Evolutionary conservation across 2,329 filamentous ascomycete species (phyloP), one percentile per base, ranked within the genome.

Genomic region (Pyrenochaeta sp.): DNA sequence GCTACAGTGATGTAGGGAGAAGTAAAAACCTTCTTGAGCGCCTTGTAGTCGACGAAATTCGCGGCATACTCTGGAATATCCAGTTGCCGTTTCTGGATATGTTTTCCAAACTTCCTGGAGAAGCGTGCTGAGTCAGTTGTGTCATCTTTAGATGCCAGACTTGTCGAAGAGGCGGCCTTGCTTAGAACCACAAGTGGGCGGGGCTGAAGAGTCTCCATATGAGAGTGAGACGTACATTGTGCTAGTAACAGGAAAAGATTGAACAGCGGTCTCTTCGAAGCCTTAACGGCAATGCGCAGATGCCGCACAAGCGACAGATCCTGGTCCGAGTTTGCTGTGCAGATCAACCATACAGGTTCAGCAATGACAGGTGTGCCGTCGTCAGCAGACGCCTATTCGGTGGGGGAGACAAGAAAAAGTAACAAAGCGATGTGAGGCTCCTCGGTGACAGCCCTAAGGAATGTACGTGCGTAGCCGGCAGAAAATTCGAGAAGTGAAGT

Each of bases 31-130:
- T 98, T 98, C 81, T 99, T 99, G 70, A 99, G 85, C 59, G 93
- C 93, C 83, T 99, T 99, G 84, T 99, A 99, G 81, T 99, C 97
- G 71, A 98, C 93, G 77, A 99, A 99, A 81, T 93, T 97, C 65
- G 94, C 93, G 62, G 95, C 94, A 90, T 99, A 99, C 86, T 99
- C 95, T 59, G 95, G 95, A 59, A 99, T 93, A 79, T 99, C 95
- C 74, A 99, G 91, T 86, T 99, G 95, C 78, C 93, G 90, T 84
- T 97, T 97, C 84, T 98, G 95, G 69, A 99, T 97, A 78, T 97
- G 92, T 85, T 99, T 99, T 80, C 95, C 95, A 84, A 99, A 99
- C 87, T 99, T 99, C 95, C 94, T 99, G 62, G 68, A 72, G 58
- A 77, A 77, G 56, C 72, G 73, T 40, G 71, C 65, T 52, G 69